Percentiles rank a stretch among this genome's conserved stretches.
These are phyloP conservation scores for Prunus yedoensis DNA, from an alignment of 331 rosid genomes.

Conservation along the genomic window DNA sequence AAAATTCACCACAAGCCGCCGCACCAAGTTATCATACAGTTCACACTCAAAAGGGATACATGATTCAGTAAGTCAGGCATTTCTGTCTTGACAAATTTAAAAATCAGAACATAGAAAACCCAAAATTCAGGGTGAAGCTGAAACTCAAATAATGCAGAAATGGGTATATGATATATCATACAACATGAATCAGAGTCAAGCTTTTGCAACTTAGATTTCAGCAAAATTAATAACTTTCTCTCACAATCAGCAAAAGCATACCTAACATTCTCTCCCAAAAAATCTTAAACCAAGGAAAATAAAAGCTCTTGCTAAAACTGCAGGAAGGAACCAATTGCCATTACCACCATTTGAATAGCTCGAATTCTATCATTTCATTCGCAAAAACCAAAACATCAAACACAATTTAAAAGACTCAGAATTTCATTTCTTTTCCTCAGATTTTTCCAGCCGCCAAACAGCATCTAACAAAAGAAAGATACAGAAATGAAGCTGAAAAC, in stretches of 20 bases:
- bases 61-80: background rate
- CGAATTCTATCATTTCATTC: background rate
- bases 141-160: background rate
- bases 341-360: background rate
- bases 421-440: background rate
- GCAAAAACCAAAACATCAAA: conserved; percentile 6
- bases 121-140: background rate
- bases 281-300: too few relatives aligned
- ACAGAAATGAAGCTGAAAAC: background rate
- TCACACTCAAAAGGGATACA: background rate
- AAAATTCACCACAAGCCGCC: background rate
- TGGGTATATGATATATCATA: background rate
- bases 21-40: too few relatives aligned
- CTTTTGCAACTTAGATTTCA: background rate
- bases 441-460: conserved; percentile 28
- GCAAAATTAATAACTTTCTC: background rate
- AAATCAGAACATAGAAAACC: background rate
- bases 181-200: background rate
- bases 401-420: background rate
- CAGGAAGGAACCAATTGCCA: background rate
- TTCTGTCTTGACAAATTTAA: background rate
- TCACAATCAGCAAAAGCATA: background rate
- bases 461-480: background rate
- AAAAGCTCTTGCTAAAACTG: background rate
- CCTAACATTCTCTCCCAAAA: background rate